These are phyloP conservation scores for Ballota nigra DNA, from an alignment of 257 asterid genomes.

Conservation along the genomic window DNA sequence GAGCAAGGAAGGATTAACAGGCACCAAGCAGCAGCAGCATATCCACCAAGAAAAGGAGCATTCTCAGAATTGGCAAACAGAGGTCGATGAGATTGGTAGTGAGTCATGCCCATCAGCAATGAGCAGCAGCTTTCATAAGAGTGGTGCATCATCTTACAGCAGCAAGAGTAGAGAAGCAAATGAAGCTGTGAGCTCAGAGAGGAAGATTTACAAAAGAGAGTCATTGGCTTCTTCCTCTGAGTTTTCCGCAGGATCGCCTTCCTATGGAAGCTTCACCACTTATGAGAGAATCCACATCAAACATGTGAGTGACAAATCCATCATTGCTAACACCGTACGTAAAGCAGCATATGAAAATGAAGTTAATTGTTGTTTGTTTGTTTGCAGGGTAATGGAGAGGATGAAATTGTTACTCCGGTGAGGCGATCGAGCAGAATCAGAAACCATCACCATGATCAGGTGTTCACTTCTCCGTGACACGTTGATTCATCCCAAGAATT, in stretches of 20 bases:
- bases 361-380: neutral
- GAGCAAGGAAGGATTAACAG: constrained; percentile 7
- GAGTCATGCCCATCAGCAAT: constrained; percentile 52
- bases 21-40: neutral
- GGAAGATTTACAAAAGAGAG: constrained; percentile 47
- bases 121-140: constrained; percentile 76
- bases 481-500: neutral
- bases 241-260: constrained; percentile 45
- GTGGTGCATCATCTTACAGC: constrained; percentile 35
- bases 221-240: constrained; percentile 65
- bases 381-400: constrained; percentile 63
- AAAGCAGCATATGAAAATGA: neutral
- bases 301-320: constrained; percentile 45
- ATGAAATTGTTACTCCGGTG: constrained; percentile 80
- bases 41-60: constrained; percentile 22
- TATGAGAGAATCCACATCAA: constrained; percentile 68
- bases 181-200: constrained; percentile 53
- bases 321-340: neutral
- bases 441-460: constrained; percentile 42
- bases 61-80: constrained; percentile 41
- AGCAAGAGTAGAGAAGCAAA: constrained; percentile 26
- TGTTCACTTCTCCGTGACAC: neutral
- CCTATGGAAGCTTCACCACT: constrained; percentile 97
- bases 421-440: constrained; percentile 93
- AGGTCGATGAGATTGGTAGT: constrained; percentile 30